These are phyloP conservation scores for Dioscorea alata DNA, from an alignment of 106 monocot genomes.

Conservation along the genomic window DNA sequence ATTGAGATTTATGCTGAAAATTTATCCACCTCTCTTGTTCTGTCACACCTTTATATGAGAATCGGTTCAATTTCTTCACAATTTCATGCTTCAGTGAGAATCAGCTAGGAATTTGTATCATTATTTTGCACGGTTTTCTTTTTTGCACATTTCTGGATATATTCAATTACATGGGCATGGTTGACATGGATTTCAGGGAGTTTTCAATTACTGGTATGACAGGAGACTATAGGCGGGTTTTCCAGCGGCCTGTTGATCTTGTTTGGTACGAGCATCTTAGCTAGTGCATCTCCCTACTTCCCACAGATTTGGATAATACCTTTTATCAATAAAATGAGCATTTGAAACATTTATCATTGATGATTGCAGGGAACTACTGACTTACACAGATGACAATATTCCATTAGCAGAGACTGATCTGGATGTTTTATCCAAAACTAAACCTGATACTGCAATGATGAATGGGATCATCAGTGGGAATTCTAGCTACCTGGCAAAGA, in stretches of 20 bases:
- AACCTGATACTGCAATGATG: not conserved
- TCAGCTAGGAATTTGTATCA: too few species aligned
- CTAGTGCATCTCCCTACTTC: too few species aligned
- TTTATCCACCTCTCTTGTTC: too few species aligned
- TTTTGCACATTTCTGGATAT: too few species aligned
- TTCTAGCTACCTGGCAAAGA: not conserved
- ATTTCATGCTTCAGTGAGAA: too few species aligned
- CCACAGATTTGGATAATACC: too few species aligned
- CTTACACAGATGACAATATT: slow-evolving; percentile 41
- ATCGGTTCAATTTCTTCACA: too few species aligned
- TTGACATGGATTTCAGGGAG: slow-evolving; percentile 34
- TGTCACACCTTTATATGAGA: too few species aligned
- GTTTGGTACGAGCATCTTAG: slow-evolving; percentile 36
- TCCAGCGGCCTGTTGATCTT: slow-evolving; percentile 74
- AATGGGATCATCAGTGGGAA: slow-evolving; percentile 1
- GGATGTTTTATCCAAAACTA: slow-evolving; percentile 42
- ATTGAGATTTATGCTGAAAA: too few species aligned
- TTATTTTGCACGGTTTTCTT: too few species aligned
- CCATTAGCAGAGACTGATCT: slow-evolving; percentile 73
- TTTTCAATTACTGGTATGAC: slow-evolving; percentile 87
- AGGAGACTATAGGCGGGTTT: slow-evolving; percentile 73
- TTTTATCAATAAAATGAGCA: too few species aligned
- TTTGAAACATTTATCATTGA: slow-evolving; percentile 1
- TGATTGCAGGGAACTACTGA: slow-evolving; percentile 60
- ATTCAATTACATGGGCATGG: too few species aligned